Conservation (phyloP, 352 stramenopile genomes). For the Pythium dissimile region DNA sequence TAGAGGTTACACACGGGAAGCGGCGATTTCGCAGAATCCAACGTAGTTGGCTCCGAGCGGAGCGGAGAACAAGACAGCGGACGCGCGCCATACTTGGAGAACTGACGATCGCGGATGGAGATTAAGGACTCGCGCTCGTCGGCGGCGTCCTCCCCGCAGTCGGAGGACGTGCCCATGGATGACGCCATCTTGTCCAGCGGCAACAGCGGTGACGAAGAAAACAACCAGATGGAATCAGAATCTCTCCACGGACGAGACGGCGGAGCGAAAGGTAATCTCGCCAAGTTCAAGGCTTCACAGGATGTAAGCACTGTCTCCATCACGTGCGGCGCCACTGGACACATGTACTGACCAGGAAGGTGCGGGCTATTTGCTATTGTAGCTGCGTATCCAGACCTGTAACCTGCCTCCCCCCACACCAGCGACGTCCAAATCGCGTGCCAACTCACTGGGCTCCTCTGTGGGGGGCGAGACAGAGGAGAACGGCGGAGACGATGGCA, state of each 20-base stretch:
- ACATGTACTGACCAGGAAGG: too few relatives aligned
- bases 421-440: conserved; percentile 21
- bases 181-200: conserved; percentile 1
- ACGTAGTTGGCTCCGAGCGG: neutral
- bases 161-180: conserved; percentile 8
- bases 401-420: conserved; percentile 22
- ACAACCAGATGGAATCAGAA: neutral
- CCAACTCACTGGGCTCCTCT: conserved; percentile 21
- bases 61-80: neutral
- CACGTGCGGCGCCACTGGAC: too few relatives aligned
- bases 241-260: neutral
- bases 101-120: neutral
- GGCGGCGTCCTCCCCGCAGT: neutral
- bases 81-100: neutral
- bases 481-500: conserved; percentile 14
- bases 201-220: conserved; percentile 8
- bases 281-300: conserved; percentile 58
- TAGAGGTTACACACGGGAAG: neutral
- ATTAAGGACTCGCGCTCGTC: conserved; percentile 8
- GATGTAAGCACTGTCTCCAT: conserved; percentile 39
- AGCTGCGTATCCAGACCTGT: conserved; percentile 61
- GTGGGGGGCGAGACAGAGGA: neutral
- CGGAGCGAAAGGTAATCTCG: conserved; percentile 20
- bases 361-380: conserved; percentile 1
- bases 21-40: neutral